Conservation (phyloP, 805 yeast genomes). For the Saccharomycopsis amapae region DNA sequence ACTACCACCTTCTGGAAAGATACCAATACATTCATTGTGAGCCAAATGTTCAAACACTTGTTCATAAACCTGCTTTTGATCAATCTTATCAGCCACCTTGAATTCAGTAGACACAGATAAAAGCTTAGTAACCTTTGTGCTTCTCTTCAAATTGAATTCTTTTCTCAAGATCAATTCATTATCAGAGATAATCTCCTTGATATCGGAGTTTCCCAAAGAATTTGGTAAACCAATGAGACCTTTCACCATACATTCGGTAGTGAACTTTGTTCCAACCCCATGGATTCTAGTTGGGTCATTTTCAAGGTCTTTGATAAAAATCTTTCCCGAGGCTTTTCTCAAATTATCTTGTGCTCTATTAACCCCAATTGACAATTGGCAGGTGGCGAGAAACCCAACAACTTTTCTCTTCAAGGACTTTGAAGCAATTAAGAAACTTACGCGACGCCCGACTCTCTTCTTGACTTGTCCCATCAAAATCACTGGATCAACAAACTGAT, state of each 20-base stretch:
- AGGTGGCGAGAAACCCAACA: slow-evolving; percentile 69
- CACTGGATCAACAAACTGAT: slow-evolving; percentile 76
- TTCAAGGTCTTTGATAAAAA: slow-evolving; percentile 43
- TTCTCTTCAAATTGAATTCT: slow-evolving; percentile 53
- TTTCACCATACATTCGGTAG: slow-evolving; percentile 48
- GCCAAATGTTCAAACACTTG: slow-evolving; percentile 77
- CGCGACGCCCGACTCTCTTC: slow-evolving; percentile 55
- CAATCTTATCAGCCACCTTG: slow-evolving; percentile 73
- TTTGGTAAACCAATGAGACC: slow-evolving; percentile 74
- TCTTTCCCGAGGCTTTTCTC: slow-evolving; percentile 56
- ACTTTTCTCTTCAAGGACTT: slow-evolving; percentile 57
- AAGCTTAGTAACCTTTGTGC: slow-evolving; percentile 35
- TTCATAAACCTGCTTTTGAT: slow-evolving; percentile 75
- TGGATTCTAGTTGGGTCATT: slow-evolving; percentile 45
- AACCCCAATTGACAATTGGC: slow-evolving; percentile 83
- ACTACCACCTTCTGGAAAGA: slow-evolving; percentile 97
- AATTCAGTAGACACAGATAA: slow-evolving; percentile 54
- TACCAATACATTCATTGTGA: slow-evolving; percentile 74
- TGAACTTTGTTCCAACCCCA: slow-evolving; percentile 64
- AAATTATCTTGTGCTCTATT: slow-evolving; percentile 87
- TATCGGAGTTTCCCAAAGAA: slow-evolving; percentile 68
- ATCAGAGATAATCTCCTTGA: slow-evolving; percentile 60
- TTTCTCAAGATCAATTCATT: slow-evolving; percentile 59
- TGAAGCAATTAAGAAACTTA: slow-evolving; percentile 81
- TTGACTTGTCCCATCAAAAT: slow-evolving; percentile 78